Evolutionary conservation across 1,284 basidiomycete genomes (phyloP), one percentile per base, ranked within the genome.

Genomic region (Cystobasidium pallidum): DNA sequence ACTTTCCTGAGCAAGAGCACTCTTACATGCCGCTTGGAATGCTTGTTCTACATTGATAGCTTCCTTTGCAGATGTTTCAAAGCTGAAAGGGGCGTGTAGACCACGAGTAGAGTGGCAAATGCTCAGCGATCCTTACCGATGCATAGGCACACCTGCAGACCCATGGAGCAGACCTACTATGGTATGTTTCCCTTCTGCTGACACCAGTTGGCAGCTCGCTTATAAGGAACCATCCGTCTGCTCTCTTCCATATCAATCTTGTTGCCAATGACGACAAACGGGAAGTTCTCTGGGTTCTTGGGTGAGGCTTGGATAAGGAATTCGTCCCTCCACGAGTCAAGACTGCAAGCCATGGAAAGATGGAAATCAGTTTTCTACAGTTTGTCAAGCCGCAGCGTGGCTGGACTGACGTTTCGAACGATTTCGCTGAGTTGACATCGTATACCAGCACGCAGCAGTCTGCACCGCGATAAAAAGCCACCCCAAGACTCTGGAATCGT

Each of bases 201-300:
- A 83, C 96, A 99, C 96, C 96, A 99, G 10, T 93, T 92, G 94
- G 99, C 98, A 26, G 96, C 96, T 65, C 96, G 91, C 83, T 99
- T 99, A 88, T 99, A 96, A 10, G 93, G 94, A 30, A 98, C 94
- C 88, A 96, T 94, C 77, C 96, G 88, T 84, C 98, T 99, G 81
- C 89, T 91, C 85, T 99, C 95, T 84, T 99, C 96, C 80, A 98
- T 91, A 82, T 99, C 96, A 82, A 99, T 96, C 91, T 99, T 99
- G 86, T 99, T 99, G 24, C 96, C 96, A 72, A 99, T 84, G 7
- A 99, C 93, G 72, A 97, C 93, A 80, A 99, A 99, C 17, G 95
- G 94, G 83, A 98, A 98, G 85, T 96, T 97, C 85, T 98, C 95
- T 54, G 95, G 94, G 82, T 98, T 94, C 81, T 96, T 93, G 54